A percentile compares a stretch with the other conserved stretches of the same genome.
Evolutionary conservation across 1,284 basidiomycete species (phyloP).

Genomic region (Mycena sp.): DNA sequence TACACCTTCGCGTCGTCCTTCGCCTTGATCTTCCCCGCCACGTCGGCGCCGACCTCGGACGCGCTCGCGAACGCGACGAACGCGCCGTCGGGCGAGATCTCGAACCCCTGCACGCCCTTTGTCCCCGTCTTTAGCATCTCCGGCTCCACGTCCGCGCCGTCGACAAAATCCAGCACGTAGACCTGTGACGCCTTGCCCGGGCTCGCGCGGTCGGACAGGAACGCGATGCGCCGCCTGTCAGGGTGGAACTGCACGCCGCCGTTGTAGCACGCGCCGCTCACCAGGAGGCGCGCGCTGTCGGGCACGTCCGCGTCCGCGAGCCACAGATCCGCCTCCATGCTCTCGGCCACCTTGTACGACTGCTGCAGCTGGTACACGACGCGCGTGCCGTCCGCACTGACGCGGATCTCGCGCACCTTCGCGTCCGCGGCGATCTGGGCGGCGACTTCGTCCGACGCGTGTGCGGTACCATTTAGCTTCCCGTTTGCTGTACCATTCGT

Average conservation of each 20-base stretch:
- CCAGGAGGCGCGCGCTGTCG: constrained; percentile 37
- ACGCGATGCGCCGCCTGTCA: constrained; percentile 36
- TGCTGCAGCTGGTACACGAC: constrained; percentile 42
- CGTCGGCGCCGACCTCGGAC: constrained; percentile 25
- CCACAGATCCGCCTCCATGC: constrained; percentile 39
- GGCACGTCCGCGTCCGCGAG: constrained; percentile 38
- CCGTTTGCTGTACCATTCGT: no score
- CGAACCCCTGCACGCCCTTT: constrained; percentile 39
- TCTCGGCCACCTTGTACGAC: constrained; percentile 36
- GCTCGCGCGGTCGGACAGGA: constrained; percentile 39
- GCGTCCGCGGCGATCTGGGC: constrained; percentile 37
- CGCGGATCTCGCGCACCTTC: constrained; percentile 43
- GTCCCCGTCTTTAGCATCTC: constrained; percentile 20
- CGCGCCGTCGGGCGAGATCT: constrained; percentile 42
- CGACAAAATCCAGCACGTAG: constrained; percentile 31
- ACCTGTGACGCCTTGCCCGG: constrained; percentile 37
- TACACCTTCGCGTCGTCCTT: constrained; percentile 39
- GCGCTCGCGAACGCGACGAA: constrained; percentile 38
- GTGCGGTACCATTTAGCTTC: no score
- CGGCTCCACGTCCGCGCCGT: constrained; percentile 16
- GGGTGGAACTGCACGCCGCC: constrained; percentile 40
- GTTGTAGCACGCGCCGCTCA: constrained; percentile 37
- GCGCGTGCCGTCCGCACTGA: constrained; percentile 40
- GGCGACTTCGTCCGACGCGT: constrained; percentile 27
- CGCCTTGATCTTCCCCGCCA: constrained; percentile 28